Conservation (phyloP, 106 monocot genomes). For the Chionographis japonica region DNA sequence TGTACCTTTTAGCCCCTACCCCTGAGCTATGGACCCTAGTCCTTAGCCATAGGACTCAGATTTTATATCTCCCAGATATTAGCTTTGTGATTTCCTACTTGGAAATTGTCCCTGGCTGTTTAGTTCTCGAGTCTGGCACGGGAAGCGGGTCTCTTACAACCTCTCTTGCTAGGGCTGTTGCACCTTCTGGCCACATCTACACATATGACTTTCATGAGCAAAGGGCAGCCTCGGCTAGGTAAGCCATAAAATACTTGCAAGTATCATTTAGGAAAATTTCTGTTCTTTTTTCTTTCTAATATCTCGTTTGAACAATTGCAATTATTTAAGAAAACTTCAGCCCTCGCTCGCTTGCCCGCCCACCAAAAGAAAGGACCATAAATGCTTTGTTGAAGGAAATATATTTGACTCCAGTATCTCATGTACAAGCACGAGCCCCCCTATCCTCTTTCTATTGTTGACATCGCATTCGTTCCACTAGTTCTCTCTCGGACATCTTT, state of each 20-base stretch:
- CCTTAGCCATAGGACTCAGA: constrained; percentile 91
- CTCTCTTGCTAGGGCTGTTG: constrained; percentile 86
- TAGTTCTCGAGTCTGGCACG: constrained; percentile 93
- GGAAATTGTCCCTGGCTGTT: constrained; percentile 86
- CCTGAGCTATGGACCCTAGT: constrained; percentile 95
- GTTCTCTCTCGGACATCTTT: no score
- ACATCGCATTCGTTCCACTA: no score
- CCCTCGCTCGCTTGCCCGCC: no score
- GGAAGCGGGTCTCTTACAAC: constrained; percentile 95
- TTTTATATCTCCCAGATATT: constrained; percentile 85
- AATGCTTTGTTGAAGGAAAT: no score
- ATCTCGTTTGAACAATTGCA: no score
- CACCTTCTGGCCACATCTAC: constrained; percentile 76
- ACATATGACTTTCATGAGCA: constrained; percentile 98
- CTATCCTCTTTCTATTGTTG: no score
- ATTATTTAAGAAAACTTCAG: no score
- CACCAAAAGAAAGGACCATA: no score
- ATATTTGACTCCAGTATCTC: no score
- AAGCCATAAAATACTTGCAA: background rate
- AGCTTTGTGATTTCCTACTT: constrained; percentile 83
- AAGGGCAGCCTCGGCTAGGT: constrained; percentile 83
- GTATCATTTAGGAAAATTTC: background rate
- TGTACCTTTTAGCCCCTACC: constrained; percentile 76
- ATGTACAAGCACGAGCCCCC: no score
- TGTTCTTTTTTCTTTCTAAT: no score